Percentiles rank a stretch among this genome's conserved stretches.
Conservation (phyloP, 2,329 filamentous ascomycete genomes). For the Dactylellina cionopaga region DNA sequence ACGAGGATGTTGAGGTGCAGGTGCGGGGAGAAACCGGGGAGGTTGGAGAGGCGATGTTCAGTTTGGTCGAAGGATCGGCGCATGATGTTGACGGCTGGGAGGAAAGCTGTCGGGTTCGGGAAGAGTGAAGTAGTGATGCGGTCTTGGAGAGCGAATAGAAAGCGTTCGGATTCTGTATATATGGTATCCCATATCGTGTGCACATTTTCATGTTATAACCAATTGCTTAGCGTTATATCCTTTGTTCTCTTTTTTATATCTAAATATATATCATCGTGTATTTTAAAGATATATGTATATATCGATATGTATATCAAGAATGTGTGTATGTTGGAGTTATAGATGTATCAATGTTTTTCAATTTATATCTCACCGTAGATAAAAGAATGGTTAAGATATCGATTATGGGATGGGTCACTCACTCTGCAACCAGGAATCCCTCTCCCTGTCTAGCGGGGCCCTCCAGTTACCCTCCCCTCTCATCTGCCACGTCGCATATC, state of each 20-base stretch:
- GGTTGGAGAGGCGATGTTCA: background rate
- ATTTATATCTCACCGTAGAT: background rate
- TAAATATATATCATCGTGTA: too few relatives aligned
- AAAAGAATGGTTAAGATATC: too few relatives aligned
- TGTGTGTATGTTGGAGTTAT: background rate
- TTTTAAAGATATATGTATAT: background rate
- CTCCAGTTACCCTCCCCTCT: background rate
- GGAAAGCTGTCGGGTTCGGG: conserved; percentile 20
- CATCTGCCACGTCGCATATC: conserved; percentile 37
- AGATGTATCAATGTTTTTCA: too few relatives aligned
- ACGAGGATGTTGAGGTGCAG: conserved; percentile 42
- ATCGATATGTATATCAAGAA: background rate
- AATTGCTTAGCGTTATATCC: too few relatives aligned
- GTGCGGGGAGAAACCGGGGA: conserved; percentile 29
- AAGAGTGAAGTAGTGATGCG: conserved; percentile 18
- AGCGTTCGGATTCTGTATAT: conserved; percentile 44
- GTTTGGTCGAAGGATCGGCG: conserved; percentile 20
- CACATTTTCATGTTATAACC: too few relatives aligned
- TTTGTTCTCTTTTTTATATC: background rate
- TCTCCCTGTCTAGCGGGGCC: background rate
- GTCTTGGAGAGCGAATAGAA: conserved; percentile 34
- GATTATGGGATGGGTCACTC: conserved; percentile 15
- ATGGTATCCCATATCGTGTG: too few relatives aligned
- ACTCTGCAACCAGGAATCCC: conserved; percentile 44
- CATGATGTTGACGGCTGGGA: conserved; percentile 44